Base-by-base conservation (phyloP, 2,329 filamentous ascomycete genomes). In the Aquanectria penicillioides region DNA sequence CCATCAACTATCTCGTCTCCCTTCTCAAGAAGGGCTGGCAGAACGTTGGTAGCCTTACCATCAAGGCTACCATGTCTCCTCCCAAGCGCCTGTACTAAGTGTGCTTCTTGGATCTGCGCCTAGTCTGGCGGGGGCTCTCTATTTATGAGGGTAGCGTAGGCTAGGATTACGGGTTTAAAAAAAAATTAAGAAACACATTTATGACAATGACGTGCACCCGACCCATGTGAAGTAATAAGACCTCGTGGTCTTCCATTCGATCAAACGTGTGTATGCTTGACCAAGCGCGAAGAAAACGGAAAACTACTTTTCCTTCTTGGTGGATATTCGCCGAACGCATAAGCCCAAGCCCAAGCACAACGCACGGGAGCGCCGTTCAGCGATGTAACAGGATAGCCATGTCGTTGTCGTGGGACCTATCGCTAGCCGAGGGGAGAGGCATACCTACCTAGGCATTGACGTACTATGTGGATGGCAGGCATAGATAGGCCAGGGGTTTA, bases 1-100 rank as follows among this genome's bases (percentile, higher is more conserved):
- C 94, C 83, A 98, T 99, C 90, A 99, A 99, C 92, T 99, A 99
- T 89, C 90, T 99, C 70, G 94, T 99, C 81, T 97, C 93, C 69
- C 88, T 99, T 74, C 87, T 99, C 80, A 99, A 99, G 93, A 99
- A 99, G 92, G 95, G 95, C 81, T 99, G 95, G 95, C 95, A 99
- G 89, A 99, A 99, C 89, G 95, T 99, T 77, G 95, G 95, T 80
- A 95, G 91, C 88, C 89, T 99, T 85, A 97, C 94, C 80, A 95
- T 99, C 89, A 99, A 99, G 92, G 95, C 95, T 84, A 92, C 92
- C 86, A 99, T 99, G 95, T 97, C 93, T 82, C 95, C 95, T 73
- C 95, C 95, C 73, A 95, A 93, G 88, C 93, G 95, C 79, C 84
- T 99, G 74, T 99, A 97, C 89, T 99, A 98, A 81, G 75, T 65